Percentiles rank a stretch among this genome's conserved stretches.
These are phyloP conservation scores for Mycena vulgaris DNA, from an alignment of 768 basidiomycete genomes.

Conservation along the genomic window DNA sequence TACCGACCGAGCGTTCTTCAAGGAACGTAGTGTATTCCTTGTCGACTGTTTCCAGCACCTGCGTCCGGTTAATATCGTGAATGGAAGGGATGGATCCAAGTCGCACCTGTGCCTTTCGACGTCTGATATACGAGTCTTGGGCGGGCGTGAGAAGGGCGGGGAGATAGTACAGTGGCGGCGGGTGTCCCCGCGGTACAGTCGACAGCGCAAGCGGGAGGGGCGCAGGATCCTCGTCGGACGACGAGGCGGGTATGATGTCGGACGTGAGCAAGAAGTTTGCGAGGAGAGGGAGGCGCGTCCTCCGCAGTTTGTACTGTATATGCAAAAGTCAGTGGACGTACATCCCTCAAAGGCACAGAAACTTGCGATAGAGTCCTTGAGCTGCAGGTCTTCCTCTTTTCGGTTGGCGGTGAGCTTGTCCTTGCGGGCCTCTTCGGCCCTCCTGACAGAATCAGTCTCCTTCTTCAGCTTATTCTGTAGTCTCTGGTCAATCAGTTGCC, in stretches of 20 bases:
- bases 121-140: constrained; percentile 77
- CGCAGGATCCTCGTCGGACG: constrained; percentile 50
- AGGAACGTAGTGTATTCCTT: constrained; percentile 79
- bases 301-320: constrained; percentile 79
- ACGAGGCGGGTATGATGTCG: constrained; percentile 68
- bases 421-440: constrained; percentile 89
- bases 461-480: constrained; percentile 87
- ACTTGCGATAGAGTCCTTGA: constrained; percentile 87
- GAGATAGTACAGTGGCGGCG: constrained; percentile 84
- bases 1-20: constrained; percentile 69
- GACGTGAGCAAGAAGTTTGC: constrained; percentile 85
- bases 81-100: neutral
- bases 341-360: constrained; percentile 5
- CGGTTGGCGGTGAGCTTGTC: constrained; percentile 83
- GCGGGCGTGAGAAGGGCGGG: constrained; percentile 77
- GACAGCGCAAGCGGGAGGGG: constrained; percentile 57
- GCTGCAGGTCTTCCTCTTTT: constrained; percentile 86
- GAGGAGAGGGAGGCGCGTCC: constrained; percentile 78
- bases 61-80: constrained; percentile 16
- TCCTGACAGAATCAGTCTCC: constrained; percentile 89
- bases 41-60: constrained; percentile 76
- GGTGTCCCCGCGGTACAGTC: constrained; percentile 73
- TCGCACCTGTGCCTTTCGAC: constrained; percentile 75
- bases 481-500: constrained; percentile 87
- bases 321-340: neutral